Evolutionary conservation across 2,329 filamentous ascomycete species (phyloP).

Genomic region (Coleophoma crateriformis): DNA sequence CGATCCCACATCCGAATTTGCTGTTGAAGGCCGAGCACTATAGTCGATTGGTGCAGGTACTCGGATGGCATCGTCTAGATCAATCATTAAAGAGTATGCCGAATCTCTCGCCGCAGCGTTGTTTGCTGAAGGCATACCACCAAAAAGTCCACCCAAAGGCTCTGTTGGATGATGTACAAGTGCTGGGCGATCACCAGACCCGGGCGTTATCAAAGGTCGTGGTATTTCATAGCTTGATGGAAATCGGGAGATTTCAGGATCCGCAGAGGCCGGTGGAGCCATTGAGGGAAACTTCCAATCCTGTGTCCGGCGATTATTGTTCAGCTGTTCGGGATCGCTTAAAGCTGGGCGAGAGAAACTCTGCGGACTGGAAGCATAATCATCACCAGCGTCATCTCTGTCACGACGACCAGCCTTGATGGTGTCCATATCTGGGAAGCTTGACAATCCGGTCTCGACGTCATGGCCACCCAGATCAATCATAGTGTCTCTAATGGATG

Average conservation of each 20-base stretch:
- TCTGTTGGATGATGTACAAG: constrained; percentile 47
- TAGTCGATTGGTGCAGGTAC: constrained; percentile 36
- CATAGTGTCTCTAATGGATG: constrained; percentile 52
- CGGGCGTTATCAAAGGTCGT: constrained; percentile 20
- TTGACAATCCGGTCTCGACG: constrained; percentile 47
- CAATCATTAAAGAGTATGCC: constrained; percentile 34
- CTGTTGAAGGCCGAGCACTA: constrained; percentile 20
- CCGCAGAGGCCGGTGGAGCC: constrained; percentile 45
- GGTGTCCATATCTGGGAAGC: constrained; percentile 56
- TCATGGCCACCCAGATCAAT: constrained; percentile 61
- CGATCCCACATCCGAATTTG: constrained; percentile 32
- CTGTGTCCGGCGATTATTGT: constrained; percentile 43
- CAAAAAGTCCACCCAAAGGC: constrained; percentile 29
- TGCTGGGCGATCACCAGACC: constrained; percentile 33
- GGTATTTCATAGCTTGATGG: constrained; percentile 32
- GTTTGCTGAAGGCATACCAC: constrained; percentile 6
- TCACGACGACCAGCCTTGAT: constrained; percentile 32
- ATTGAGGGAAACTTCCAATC: constrained; percentile 56
- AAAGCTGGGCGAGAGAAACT: constrained; percentile 45
- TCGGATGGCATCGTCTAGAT: constrained; percentile 42
- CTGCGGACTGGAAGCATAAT: constrained; percentile 14
- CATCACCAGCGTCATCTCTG: constrained; percentile 14
- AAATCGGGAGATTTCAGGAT: constrained; percentile 47
- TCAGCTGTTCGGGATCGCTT: constrained; percentile 52
- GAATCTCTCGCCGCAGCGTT: constrained; percentile 16